A percentile compares a stretch with the other conserved stretches of the same genome.
Conservation (phyloP, 768 basidiomycete genomes). For the Lactifluus volemus region DNA sequence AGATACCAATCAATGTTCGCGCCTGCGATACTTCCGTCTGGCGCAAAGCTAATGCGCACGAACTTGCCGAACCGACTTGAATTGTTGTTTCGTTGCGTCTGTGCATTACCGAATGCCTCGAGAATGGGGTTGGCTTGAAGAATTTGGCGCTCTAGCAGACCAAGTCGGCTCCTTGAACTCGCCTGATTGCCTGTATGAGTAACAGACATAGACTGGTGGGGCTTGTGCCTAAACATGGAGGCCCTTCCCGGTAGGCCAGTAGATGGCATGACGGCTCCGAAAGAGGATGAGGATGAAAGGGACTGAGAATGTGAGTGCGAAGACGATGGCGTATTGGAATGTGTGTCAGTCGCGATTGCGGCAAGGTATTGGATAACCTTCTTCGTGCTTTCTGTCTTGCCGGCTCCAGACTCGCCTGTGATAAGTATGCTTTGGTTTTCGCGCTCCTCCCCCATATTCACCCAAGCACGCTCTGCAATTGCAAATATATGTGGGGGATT, state of each 20-base stretch:
- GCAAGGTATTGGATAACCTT: conserved; percentile 99
- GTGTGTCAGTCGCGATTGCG: conserved; percentile 83
- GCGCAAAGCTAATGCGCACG: conserved; percentile 88
- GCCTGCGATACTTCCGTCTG: conserved; percentile 90
- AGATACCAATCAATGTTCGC: conserved; percentile 99
- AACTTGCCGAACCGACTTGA: conserved; percentile 99
- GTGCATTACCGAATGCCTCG: conserved; percentile 97
- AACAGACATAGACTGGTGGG: conserved; percentile 43
- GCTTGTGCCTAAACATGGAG: conserved; percentile 36
- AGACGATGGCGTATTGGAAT: conserved; percentile 39
- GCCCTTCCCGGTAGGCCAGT: conserved; percentile 62
- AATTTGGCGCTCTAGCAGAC: conserved; percentile 91
- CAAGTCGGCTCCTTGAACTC: conserved; percentile 66
- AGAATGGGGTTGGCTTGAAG: conserved; percentile 96
- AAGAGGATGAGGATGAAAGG: conserved; percentile 40
- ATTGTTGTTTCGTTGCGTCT: conserved; percentile 97
- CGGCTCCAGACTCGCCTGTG: conserved; percentile 99
- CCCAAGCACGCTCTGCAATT: conserved; percentile 95
- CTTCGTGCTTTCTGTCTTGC: conserved; percentile 98
- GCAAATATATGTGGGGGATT: conserved; percentile 96
- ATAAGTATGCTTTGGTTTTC: conserved; percentile 98
- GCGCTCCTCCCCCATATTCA: conserved; percentile 94
- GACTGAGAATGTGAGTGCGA: conserved; percentile 65
- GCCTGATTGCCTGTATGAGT: conserved; percentile 36
- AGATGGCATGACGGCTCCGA: conserved; percentile 46